These are phyloP conservation scores for Tanacetum coccineum DNA, from an alignment of 129 eudicot genomes.

Conservation along the genomic window DNA sequence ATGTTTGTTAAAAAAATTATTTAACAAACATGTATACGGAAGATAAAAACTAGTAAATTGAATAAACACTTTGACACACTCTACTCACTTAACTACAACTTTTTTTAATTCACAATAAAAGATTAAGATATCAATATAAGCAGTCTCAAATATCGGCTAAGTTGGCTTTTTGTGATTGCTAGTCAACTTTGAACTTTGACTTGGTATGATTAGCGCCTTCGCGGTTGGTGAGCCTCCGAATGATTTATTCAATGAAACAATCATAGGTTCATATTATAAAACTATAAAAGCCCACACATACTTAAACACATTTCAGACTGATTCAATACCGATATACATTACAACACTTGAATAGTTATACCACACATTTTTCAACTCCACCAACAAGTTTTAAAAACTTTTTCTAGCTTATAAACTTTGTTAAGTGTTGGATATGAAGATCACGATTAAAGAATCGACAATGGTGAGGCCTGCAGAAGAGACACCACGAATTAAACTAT, in stretches of 20 bases:
- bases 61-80: too few relatives aligned
- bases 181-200: slow-evolving; percentile 11
- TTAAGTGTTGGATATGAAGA: background rate
- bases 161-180: background rate
- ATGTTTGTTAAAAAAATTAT: too few relatives aligned
- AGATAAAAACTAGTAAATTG: too few relatives aligned
- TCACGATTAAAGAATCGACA: background rate
- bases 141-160: too few relatives aligned
- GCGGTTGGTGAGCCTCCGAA: slow-evolving; percentile 17
- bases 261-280: background rate
- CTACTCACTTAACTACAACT: too few relatives aligned
- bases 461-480: slow-evolving; percentile 6
- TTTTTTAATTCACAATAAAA: too few relatives aligned
- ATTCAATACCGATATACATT: too few relatives aligned
- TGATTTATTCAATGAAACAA: background rate
- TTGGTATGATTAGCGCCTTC: slow-evolving; percentile 3
- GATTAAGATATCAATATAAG: too few relatives aligned
- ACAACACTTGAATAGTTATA: too few relatives aligned
- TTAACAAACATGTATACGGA: too few relatives aligned
- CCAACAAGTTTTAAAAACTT: background rate
- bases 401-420: too few relatives aligned
- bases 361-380: too few relatives aligned
- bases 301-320: slow-evolving; percentile 15
- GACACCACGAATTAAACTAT: slow-evolving; percentile 1
- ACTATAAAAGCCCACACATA: slow-evolving; percentile 24